These are phyloP conservation scores for Chytridiales sp. DNA, from an alignment of 371 early-diverging fungal genomes.

Conservation along the genomic window DNA sequence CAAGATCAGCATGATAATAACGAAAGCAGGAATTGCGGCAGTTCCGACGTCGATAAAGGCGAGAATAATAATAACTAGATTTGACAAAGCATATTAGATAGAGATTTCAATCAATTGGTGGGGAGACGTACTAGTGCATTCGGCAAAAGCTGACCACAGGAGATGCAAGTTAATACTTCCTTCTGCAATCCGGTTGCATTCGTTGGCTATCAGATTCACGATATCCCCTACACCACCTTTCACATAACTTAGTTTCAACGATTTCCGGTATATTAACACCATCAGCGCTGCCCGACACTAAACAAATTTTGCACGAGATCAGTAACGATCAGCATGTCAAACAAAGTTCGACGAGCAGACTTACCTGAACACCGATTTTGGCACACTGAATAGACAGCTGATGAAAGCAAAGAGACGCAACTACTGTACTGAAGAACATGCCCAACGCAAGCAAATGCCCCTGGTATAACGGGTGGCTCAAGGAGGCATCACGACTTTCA, in stretches of 20 bases:
- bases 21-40: slow-evolving; percentile 56
- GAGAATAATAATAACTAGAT: slow-evolving; percentile 46
- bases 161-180: slow-evolving; percentile 66
- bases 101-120: slow-evolving; percentile 2
- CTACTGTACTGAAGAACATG: slow-evolving; percentile 45
- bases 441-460: slow-evolving; percentile 54
- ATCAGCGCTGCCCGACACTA: slow-evolving; percentile 63
- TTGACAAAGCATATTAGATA: background rate
- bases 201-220: slow-evolving; percentile 58
- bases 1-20: slow-evolving; percentile 54
- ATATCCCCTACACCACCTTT: slow-evolving; percentile 66
- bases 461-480: slow-evolving; percentile 6
- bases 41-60: slow-evolving; percentile 52
- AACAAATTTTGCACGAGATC: background rate
- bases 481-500: slow-evolving; percentile 15
- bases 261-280: slow-evolving; percentile 68
- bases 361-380: slow-evolving; percentile 58
- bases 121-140: slow-evolving; percentile 47
- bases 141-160: slow-evolving; percentile 67
- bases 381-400: slow-evolving; percentile 58
- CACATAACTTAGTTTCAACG: slow-evolving; percentile 58
- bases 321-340: background rate
- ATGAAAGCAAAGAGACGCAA: slow-evolving; percentile 56
- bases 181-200: slow-evolving; percentile 64
- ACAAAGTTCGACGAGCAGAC: background rate